These are phyloP conservation scores for Kwoniella shandongensis DNA, from an alignment of 768 basidiomycete species.

Conservation along the genomic window DNA sequence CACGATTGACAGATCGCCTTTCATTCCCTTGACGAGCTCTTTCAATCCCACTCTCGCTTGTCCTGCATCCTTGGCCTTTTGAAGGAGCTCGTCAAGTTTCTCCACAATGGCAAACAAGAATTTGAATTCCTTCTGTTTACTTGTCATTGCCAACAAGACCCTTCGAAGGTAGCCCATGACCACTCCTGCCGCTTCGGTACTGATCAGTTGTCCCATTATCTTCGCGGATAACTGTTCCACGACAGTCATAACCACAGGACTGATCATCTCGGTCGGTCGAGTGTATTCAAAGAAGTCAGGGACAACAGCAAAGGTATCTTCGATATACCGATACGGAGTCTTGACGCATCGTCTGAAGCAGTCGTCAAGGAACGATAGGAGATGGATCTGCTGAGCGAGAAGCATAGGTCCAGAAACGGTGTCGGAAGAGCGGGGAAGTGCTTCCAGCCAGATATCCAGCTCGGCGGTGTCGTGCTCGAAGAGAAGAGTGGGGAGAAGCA, in stretches of 20 bases:
- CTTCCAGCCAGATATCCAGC: constrained; percentile 69
- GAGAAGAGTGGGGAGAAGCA: constrained; percentile 71
- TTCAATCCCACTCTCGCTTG: constrained; percentile 31
- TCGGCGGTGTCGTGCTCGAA: constrained; percentile 77
- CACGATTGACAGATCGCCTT: constrained; percentile 23
- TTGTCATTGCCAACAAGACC: constrained; percentile 62
- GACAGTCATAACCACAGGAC: constrained; percentile 75
- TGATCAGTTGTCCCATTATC: constrained; percentile 60
- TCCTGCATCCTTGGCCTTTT: constrained; percentile 30
- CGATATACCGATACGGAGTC: constrained; percentile 82
- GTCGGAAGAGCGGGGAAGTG: constrained; percentile 59
- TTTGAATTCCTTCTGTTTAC: constrained; percentile 57
- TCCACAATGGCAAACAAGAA: constrained; percentile 47
- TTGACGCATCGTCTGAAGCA: constrained; percentile 78
- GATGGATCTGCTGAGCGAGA: constrained; percentile 57
- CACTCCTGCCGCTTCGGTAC: constrained; percentile 65
- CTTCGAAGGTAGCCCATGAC: constrained; percentile 66
- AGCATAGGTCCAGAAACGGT: constrained; percentile 46
- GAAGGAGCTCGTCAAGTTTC: constrained; percentile 22
- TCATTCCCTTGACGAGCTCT: constrained; percentile 25
- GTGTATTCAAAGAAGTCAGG: constrained; percentile 31
- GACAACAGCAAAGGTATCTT: constrained; percentile 60
- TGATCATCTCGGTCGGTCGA: constrained; percentile 53
- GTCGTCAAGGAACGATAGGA: constrained; percentile 73
- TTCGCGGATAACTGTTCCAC: constrained; percentile 76